These are phyloP conservation scores for Hibiscus trionum DNA, from an alignment of 345 rosid species.

Conservation along the genomic window DNA sequence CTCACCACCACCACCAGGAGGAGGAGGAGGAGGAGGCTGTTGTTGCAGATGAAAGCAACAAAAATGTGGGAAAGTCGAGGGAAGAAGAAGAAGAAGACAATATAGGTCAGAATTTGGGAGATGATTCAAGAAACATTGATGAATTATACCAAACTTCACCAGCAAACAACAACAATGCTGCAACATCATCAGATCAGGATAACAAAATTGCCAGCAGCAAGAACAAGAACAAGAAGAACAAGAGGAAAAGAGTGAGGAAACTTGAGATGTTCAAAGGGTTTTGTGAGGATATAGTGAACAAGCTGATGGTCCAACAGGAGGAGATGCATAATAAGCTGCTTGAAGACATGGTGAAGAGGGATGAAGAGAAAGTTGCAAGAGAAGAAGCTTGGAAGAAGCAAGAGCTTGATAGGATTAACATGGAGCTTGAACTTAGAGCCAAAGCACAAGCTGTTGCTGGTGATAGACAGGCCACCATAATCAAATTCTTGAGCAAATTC, in stretches of 20 bases:
- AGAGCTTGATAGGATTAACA: conserved; percentile 61
- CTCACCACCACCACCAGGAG: background rate
- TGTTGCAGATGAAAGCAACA: conserved; percentile 19
- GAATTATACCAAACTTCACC: conserved; percentile 13
- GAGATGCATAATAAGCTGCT: conserved; percentile 70
- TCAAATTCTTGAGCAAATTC: conserved; percentile 56
- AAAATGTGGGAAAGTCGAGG: conserved; percentile 28
- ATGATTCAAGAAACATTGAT: conserved; percentile 13
- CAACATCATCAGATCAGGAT: conserved; percentile 12
- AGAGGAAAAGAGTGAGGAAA: conserved; percentile 33
- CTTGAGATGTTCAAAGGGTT: conserved; percentile 60
- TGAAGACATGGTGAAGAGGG: conserved; percentile 69
- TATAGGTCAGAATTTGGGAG: conserved; percentile 23
- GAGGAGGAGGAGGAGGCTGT: conserved; percentile 11
- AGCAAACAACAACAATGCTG: background rate
- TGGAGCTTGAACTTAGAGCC: conserved; percentile 59
- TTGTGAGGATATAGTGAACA: conserved; percentile 62
- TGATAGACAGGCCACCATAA: conserved; percentile 50
- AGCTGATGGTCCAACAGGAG: conserved; percentile 63
- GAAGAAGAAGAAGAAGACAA: conserved; percentile 24
- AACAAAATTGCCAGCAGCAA: conserved; percentile 15
- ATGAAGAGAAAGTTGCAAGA: conserved; percentile 51
- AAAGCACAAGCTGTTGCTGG: conserved; percentile 56
- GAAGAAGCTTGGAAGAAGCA: conserved; percentile 88
- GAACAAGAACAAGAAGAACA: conserved; percentile 14